A percentile compares a stretch with the other conserved stretches of the same genome.
Evolutionary conservation across 306 rosid genomes (phyloP).

Genomic region (Potentilla sterilis): DNA sequence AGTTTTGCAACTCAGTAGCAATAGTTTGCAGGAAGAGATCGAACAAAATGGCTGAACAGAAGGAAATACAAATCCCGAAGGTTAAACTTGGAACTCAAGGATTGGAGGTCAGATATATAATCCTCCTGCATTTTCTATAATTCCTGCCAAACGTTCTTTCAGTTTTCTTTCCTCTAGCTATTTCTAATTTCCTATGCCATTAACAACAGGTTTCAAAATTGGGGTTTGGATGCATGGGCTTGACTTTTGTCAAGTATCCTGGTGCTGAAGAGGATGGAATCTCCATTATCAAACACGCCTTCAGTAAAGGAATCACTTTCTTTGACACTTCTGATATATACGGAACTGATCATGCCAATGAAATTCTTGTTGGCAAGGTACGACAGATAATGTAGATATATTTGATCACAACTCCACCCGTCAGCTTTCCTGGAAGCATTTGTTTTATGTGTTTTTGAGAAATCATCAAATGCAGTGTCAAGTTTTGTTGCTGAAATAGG

Average conservation of each 20-base stretch:
- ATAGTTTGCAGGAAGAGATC: not conserved
- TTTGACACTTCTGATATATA: slow-evolving; percentile 37
- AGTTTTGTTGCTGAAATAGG: not conserved
- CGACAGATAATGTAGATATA: too few species aligned
- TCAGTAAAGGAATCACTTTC: slow-evolving; percentile 37
- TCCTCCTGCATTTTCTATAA: not conserved
- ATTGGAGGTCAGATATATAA: not conserved
- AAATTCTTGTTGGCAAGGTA: slow-evolving; percentile 43
- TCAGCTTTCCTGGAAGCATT: not conserved
- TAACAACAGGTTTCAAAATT: slow-evolving; percentile 34
- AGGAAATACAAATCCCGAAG: not conserved
- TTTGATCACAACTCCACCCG: not conserved
- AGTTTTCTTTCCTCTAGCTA: too few species aligned
- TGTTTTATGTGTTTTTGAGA: too few species aligned
- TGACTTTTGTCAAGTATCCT: slow-evolving; percentile 32
- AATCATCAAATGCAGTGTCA: too few species aligned
- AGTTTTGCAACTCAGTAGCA: not conserved
- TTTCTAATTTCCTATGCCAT: not conserved
- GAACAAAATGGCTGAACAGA: not conserved
- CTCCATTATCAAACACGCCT: slow-evolving; percentile 27
- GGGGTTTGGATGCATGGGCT: slow-evolving; percentile 47
- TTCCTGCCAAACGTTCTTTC: not conserved
- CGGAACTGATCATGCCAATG: slow-evolving; percentile 39
- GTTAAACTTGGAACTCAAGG: slow-evolving; percentile 12
- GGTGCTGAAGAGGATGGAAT: slow-evolving; percentile 32